Evolutionary conservation across 2,329 filamentous ascomycete species (phyloP), one percentile per base, ranked within the genome.

Genomic region (Aspergillus neoniger): DNA sequence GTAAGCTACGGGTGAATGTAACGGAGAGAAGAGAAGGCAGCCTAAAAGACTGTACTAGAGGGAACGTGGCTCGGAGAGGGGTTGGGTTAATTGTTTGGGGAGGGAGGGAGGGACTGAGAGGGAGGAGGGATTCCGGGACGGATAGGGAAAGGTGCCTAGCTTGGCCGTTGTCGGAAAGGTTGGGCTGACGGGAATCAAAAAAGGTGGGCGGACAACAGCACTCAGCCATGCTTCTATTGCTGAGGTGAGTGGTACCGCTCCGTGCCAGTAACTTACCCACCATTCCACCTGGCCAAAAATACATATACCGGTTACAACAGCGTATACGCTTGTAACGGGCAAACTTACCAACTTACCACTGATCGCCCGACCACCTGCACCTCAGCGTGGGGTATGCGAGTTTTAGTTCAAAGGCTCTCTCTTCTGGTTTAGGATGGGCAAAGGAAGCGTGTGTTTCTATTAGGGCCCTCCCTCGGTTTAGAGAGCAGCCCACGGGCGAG

Each of bases 111-210:
- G 56, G 44, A 28, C 25, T 28, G 28, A n/a, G 19, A 30, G 62
- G 62, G 58, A 52, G 62, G 39, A 43, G 44, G 19, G 23, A 65
- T 65, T 64, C 62, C 67, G 64, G 69, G 60, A 60, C 52, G 56
- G 59, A 59, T 61, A 58, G 50, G 61, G 64, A 57, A 64, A 63
- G 58, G 59, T 59, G 58, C 54, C 48, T 38, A 62, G 59, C 69
- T 70, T 70, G 70, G 66, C 71, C 70, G 70, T 72, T 72, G 70
- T 73, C 71, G 71, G 70, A 68, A 69, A 58, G 19, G 14, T 41
- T 61, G 39, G 57, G 57, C n/a, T 53, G 54, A 59, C 48, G 39
- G 59, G 52, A 55, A 36, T 14, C 32, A 14, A 14, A 36, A 14
- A 36, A 36, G 32, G 12, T 58, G 63, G 63, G 67, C 65, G 57